Evolutionary conservation across 129 eudicot genomes (phyloP).

Genomic region (Tanacetum coccineum): DNA sequence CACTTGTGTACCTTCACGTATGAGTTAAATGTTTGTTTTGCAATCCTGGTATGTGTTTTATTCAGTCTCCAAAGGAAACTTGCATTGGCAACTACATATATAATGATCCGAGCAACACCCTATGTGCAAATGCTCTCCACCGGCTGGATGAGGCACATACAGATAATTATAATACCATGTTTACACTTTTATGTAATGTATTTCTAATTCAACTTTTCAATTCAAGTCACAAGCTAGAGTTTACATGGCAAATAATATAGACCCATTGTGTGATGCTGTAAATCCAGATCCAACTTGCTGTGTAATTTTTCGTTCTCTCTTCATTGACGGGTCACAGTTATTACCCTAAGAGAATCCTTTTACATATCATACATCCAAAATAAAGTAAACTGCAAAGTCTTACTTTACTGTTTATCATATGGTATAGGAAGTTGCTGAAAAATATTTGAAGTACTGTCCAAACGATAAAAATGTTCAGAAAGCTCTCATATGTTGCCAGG

Average conservation of each 20-base stretch:
- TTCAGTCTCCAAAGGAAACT: conserved; percentile 26
- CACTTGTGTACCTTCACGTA: no score
- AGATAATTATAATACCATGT: neutral
- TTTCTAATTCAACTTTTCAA: neutral
- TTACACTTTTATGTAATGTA: neutral
- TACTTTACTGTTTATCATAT: neutral
- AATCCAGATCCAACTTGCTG: conserved; percentile 25
- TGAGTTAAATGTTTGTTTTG: no score
- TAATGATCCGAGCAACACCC: no score
- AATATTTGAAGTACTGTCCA: no score
- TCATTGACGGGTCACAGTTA: no score
- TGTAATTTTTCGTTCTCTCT: conserved; percentile 18
- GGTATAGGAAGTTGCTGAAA: conserved; percentile 21
- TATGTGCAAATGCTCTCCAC: no score
- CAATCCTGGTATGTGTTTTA: neutral
- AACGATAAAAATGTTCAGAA: no score
- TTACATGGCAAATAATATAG: conserved; percentile 22
- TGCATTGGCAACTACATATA: no score
- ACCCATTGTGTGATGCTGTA: conserved; percentile 20
- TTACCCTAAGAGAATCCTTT: no score
- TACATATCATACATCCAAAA: no score
- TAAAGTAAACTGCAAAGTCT: neutral
- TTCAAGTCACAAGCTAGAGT: conserved; percentile 24
- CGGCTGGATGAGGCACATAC: no score
- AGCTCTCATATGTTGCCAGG: no score